Base-by-base conservation (phyloP, 2,329 filamentous ascomycete species). In the Exophiala dermatitidis region DNA sequence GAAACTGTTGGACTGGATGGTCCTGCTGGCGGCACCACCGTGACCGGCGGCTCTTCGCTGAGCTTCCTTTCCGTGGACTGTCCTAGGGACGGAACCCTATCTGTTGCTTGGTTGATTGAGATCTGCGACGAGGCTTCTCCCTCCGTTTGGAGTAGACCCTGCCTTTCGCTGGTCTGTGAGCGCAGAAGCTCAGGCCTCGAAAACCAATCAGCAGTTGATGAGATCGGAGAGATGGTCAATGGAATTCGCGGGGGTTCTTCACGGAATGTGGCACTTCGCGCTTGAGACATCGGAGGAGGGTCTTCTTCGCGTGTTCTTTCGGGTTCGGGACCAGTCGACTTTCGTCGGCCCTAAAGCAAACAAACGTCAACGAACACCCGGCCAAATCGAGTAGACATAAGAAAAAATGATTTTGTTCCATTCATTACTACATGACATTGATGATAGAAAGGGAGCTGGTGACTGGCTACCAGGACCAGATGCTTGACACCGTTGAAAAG, bases 341-440 rank as follows among this genome's bases (percentile, higher is more conserved):
- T 56, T 32, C 44, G 52, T 47, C 56, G 58, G 40, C 56, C 60
- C 58, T 60, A 60, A 30, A 58, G 40, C 26, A 56, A 52, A 47
- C 30, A 56, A 48, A 56, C 46, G 58, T 62, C 58, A 62, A 60
- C 54, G 42, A 46, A 34, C 43, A 36, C 33, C 45, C 38, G n/a
- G 28, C 19, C 29, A 10, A 40, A 56, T 26, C 45, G 40, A 52
- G 31, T 9, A 40, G 40, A 46, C 36, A 53, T 33, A 50, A 30
- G 37, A 19, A 53, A 41, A 51, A 30, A 57, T 38, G 46, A 48
- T 31, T 50, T 34, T 50, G 38, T 56, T 54, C 46, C 37, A 54
- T 57, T 59, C 54, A 58, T 52, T 48, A 58, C 58, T 58, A 58
- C 46, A 44, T 56, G 57, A 50, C 40, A 38, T 50, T 38, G 53